phyloP scores from a whole-genome alignment of 495 filamentous ascomycete species.

The Neurospora sp. region DNA sequence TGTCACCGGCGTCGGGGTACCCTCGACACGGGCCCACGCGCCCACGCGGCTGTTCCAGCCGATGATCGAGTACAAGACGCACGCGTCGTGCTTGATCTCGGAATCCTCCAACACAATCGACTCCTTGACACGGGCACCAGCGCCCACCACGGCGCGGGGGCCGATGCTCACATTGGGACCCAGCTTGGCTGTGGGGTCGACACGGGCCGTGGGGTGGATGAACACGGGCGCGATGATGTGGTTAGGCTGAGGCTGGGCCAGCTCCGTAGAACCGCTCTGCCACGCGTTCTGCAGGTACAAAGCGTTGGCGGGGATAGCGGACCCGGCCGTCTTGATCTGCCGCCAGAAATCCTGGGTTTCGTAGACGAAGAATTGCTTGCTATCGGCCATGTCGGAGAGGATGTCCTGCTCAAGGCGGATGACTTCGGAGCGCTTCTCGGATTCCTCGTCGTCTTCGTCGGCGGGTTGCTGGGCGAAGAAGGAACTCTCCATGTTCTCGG shows the following conservation, averaged over 20 bases:
- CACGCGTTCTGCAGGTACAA: slow-evolving; percentile 94
- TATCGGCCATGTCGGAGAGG: slow-evolving; percentile 90
- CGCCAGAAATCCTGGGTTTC: slow-evolving; percentile 99
- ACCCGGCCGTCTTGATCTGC: slow-evolving; percentile 98
- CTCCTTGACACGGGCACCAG: slow-evolving; percentile 90
- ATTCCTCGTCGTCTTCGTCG: slow-evolving; percentile 60
- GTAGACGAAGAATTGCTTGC: slow-evolving; percentile 95
- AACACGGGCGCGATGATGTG: slow-evolving; percentile 82
- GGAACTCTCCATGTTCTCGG: slow-evolving; percentile 79
- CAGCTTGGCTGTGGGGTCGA: slow-evolving; percentile 93
- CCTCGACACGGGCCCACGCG: slow-evolving; percentile 95
- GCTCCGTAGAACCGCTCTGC: slow-evolving; percentile 67
- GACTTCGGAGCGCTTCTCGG: slow-evolving; percentile 70
- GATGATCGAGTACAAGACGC: slow-evolving; percentile 91
- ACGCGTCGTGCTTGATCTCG: slow-evolving; percentile 96
- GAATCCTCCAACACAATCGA: slow-evolving; percentile 89
- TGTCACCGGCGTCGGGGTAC: slow-evolving; percentile 77
- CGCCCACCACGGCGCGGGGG: slow-evolving; percentile 70
- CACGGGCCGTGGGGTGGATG: slow-evolving; percentile 89
- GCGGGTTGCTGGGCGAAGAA: slow-evolving; percentile 42
- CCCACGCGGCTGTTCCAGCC: slow-evolving; percentile 95
- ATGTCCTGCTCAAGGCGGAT: slow-evolving; percentile 97
- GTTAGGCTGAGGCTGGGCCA: slow-evolving; percentile 74
- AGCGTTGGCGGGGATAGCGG: slow-evolving; percentile 93
- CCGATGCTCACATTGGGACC: slow-evolving; percentile 96